Evolutionary conservation across 2,329 filamentous ascomycete genomes (phyloP).

Genomic region (Anthostomella pinea): DNA sequence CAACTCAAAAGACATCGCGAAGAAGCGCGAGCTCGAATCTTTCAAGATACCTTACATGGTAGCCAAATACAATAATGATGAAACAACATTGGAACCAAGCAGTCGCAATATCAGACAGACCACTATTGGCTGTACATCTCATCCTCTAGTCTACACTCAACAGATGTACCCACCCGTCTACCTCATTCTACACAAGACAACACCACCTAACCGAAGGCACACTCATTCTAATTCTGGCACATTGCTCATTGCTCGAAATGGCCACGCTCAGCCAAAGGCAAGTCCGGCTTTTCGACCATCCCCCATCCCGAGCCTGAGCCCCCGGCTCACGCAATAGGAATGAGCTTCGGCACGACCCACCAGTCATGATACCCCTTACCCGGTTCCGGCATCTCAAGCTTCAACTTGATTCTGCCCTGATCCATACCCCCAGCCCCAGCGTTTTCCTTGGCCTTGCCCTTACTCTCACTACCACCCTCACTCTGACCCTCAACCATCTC

Average conservation of each 20-base stretch:
- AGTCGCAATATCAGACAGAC: background rate
- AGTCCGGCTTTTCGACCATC: constrained; percentile 1
- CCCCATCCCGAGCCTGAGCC: background rate
- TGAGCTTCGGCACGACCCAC: constrained; percentile 60
- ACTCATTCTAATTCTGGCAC: too few species aligned
- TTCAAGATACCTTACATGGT: too few species aligned
- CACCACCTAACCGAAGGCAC: too few species aligned
- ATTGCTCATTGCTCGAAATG: too few species aligned
- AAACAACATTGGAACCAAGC: too few species aligned
- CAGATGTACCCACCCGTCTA: too few species aligned
- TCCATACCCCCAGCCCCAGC: constrained; percentile 8
- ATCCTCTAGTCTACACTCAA: too few species aligned
- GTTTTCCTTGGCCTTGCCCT: background rate
- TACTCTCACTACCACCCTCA: background rate
- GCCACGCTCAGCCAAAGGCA: too few species aligned
- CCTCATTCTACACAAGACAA: too few species aligned
- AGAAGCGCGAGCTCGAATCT: too few species aligned
- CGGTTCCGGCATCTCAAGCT: constrained; percentile 50
- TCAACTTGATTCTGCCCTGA: constrained; percentile 30
- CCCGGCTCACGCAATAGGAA: constrained; percentile 13
- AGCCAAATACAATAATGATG: too few species aligned
- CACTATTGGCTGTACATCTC: background rate
- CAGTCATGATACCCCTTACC: constrained; percentile 60
- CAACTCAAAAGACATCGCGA: too few species aligned
- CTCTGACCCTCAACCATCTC: constrained; percentile 13